These are phyloP conservation scores for Candida nanaspora DNA, from an alignment of 805 yeast genomes.

Conservation along the genomic window DNA sequence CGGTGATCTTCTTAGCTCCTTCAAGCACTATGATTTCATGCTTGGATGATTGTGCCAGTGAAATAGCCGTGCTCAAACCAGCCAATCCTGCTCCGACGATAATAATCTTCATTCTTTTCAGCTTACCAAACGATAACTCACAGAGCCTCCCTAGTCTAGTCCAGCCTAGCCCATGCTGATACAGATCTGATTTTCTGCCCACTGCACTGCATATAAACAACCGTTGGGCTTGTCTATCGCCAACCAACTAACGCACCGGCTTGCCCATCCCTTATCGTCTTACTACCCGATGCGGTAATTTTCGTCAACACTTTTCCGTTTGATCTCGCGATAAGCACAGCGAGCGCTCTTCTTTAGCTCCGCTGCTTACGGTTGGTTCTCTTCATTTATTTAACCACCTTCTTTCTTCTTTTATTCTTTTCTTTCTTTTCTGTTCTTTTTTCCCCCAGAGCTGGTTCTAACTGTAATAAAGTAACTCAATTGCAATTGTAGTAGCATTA, in stretches of 20 bases:
- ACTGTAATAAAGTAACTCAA: background rate
- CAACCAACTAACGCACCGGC: too few species aligned
- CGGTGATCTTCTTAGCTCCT: conserved; percentile 18
- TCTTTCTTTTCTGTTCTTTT: background rate
- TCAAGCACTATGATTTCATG: conserved; percentile 21
- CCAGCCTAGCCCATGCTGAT: too few species aligned
- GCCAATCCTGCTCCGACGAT: conserved; percentile 27
- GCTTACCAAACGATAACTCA: too few species aligned
- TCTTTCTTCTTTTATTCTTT: background rate
- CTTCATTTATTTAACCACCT: too few species aligned
- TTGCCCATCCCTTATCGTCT: background rate
- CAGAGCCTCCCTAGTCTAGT: too few species aligned
- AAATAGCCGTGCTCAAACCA: conserved; percentile 22
- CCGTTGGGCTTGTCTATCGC: too few species aligned
- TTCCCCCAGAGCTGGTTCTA: background rate
- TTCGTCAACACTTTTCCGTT: too few species aligned
- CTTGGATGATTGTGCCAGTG: conserved; percentile 13
- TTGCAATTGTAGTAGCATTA: background rate
- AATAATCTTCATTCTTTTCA: conserved; percentile 8
- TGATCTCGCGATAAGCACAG: too few species aligned
- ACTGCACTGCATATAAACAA: too few species aligned
- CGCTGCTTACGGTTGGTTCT: too few species aligned
- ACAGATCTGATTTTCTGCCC: too few species aligned
- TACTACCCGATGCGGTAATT: background rate
- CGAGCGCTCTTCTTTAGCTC: too few species aligned